Conservation (phyloP, 139 green algal species). For the Monoraphidium neglectum region DNA sequence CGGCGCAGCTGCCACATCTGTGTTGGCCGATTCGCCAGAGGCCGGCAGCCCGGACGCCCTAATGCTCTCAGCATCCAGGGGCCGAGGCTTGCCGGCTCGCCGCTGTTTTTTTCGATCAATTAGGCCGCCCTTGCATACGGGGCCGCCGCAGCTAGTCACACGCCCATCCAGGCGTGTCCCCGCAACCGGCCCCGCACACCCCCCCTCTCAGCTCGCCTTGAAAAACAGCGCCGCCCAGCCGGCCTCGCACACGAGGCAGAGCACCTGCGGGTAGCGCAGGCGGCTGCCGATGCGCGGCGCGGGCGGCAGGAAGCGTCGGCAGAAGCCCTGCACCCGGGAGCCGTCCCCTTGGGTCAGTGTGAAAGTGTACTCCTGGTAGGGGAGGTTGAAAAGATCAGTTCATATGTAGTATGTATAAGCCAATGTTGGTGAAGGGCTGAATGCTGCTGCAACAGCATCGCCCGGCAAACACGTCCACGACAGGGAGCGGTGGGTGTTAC, state of each 20-base stretch:
- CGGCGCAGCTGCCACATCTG: no score
- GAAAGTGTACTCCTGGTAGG: slow-evolving; percentile 58
- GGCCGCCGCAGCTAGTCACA: background rate
- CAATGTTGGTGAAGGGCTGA: background rate
- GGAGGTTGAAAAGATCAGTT: no score
- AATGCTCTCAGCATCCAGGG: no score
- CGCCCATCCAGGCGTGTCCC: no score
- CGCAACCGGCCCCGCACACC: background rate
- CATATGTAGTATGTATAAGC: no score
- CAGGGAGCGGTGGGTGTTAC: no score
- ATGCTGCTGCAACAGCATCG: no score
- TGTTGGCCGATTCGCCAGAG: no score
- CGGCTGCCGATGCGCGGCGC: slow-evolving; percentile 29
- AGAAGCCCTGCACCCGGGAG: slow-evolving; percentile 60
- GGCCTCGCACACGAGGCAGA: slow-evolving; percentile 65
- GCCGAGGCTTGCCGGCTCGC: no score
- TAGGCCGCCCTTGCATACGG: background rate
- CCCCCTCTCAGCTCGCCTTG: slow-evolving; percentile 41
- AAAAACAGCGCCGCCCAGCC: slow-evolving; percentile 66
- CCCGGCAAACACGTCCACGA: no score
- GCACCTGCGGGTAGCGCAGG: slow-evolving; percentile 64
- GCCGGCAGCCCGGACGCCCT: no score
- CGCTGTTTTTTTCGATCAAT: background rate
- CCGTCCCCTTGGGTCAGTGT: slow-evolving; percentile 63
- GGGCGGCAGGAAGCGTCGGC: slow-evolving; percentile 59